Base-by-base conservation (phyloP, 108 stramenopile genomes). In the Epithemia pelagica region DNA sequence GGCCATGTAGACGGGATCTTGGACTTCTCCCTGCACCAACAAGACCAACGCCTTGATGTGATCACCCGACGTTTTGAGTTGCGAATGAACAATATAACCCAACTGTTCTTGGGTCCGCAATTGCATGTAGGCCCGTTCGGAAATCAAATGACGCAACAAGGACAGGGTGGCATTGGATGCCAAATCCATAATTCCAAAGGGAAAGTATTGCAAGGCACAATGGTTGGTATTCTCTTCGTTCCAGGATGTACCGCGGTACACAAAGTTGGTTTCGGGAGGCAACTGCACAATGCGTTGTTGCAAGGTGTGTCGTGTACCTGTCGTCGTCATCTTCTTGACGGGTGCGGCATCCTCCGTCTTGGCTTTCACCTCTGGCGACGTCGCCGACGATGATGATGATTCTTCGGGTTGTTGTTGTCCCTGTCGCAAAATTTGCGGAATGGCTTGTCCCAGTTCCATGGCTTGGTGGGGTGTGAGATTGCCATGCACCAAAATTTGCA, bases 51-150 rank as follows among this genome's bases (percentile, higher is more conserved):
- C 83, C 60, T 89, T 80, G 30, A 90, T 76, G 28, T 79, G 66
- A 52, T 79, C 73, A 0, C 80, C 82, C 62, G 68, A 89, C 23
- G 81, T 83, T 52, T 83, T 78, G 20, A 81, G 32, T 28, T 70
- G 64, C 32, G 89, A 87, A 18, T 77, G 81, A 28, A 96, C 95
- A 52, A 89, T 80, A 68, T 91, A 96, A 32, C 95, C 95, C 5
- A 96, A 75, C 68, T 94, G 92, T 78, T 96, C 86, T 67, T 92
- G 82, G 2, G 95, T 93, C 0, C 95, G 88, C 22, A 96, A 80
- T 30, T 89, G 77, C 74, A 86, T 82, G 65, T 91, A 96, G 21
- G 88, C 83, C 28, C 87, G 90, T 67, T 96, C 95, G 54, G 75
- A 69, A 19, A 92, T 65, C 57, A 95, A 72, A 56, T 89, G 84